Conservation (phyloP, 441 rosid species). For the Aquilaria agallochum region DNA sequence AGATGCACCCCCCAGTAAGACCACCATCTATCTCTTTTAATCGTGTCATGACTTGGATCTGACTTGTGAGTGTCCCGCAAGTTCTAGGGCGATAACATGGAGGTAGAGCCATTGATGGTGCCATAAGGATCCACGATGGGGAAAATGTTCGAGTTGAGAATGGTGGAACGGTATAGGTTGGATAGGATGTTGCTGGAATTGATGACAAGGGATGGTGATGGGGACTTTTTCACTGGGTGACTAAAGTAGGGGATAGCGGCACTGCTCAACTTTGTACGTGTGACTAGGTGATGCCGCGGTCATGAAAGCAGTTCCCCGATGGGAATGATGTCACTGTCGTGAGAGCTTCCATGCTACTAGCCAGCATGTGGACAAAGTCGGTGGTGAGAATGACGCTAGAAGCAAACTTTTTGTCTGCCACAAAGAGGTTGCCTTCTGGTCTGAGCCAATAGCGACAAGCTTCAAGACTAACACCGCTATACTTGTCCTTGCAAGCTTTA, state of each 20-base stretch:
- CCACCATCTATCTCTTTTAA: background rate
- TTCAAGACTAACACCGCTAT: too few species aligned
- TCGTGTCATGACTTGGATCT: background rate
- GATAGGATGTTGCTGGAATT: conserved; percentile 67
- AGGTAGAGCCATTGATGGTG: conserved; percentile 87
- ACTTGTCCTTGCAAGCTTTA: too few species aligned
- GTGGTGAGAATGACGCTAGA: too few species aligned
- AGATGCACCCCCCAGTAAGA: conserved; percentile 85
- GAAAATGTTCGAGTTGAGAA: conserved; percentile 65
- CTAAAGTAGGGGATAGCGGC: conserved; percentile 76
- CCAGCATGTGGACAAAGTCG: too few species aligned
- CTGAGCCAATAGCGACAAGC: too few species aligned
- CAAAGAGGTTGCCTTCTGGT: too few species aligned
- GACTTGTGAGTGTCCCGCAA: conserved; percentile 18
- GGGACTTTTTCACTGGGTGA: conserved; percentile 46
- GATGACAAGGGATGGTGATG: conserved; percentile 49
- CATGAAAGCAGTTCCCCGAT: too few species aligned
- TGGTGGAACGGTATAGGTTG: conserved; percentile 62
- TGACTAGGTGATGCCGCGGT: conserved; percentile 18
- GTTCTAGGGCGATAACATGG: conserved; percentile 77
- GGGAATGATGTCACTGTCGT: too few species aligned
- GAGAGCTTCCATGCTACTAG: too few species aligned
- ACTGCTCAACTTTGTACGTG: conserved; percentile 69
- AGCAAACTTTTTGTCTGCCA: too few species aligned
- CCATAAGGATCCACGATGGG: conserved; percentile 69